Conservation (phyloP, 2,329 filamentous ascomycete species). For the Pyrenophora tritici-repentis region DNA sequence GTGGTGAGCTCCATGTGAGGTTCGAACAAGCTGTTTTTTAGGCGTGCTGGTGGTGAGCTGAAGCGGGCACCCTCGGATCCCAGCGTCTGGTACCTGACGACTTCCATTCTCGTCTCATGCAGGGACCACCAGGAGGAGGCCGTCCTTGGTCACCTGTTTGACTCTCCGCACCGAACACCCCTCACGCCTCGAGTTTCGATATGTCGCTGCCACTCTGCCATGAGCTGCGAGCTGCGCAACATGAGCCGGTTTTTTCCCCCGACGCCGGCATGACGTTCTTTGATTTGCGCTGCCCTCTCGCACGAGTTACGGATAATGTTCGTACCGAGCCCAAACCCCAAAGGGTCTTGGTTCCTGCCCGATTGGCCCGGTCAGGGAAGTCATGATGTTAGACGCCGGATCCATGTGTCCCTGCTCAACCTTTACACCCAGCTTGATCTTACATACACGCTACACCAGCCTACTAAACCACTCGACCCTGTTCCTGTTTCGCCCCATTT, state of each 20-base stretch:
- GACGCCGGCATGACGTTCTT: constrained; percentile 18
- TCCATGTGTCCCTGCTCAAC: constrained; percentile 12
- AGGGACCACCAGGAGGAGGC: constrained; percentile 27
- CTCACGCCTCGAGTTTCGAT: constrained; percentile 3
- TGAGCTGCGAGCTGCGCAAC: too few species aligned
- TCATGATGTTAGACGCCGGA: constrained; percentile 24
- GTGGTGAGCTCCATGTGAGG: constrained; percentile 18
- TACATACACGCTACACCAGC: constrained; percentile 11
- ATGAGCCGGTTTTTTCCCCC: too few species aligned
- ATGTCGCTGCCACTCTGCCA: too few species aligned
- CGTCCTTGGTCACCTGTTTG: constrained; percentile 15
- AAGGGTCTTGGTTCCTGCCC: constrained; percentile 17
- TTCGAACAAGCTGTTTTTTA: constrained; percentile 24
- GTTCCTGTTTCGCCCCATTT: constrained; percentile 21
- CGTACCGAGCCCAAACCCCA: constrained; percentile 12
- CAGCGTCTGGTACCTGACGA: constrained; percentile 29
- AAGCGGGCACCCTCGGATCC: constrained; percentile 9
- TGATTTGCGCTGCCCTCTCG: constrained; percentile 2
- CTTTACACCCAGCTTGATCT: constrained; percentile 15
- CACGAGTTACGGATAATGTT: constrained; percentile 16
- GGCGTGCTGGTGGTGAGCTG: constrained; percentile 23
- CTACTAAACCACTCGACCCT: constrained; percentile 25
- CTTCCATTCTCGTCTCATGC: constrained; percentile 29
- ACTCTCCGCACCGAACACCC: constrained; percentile 9
- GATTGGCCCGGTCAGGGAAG: constrained; percentile 25